These are phyloP conservation scores for Candida buenavistaensis DNA, from an alignment of 1,139 yeast genomes.

Conservation along the genomic window DNA sequence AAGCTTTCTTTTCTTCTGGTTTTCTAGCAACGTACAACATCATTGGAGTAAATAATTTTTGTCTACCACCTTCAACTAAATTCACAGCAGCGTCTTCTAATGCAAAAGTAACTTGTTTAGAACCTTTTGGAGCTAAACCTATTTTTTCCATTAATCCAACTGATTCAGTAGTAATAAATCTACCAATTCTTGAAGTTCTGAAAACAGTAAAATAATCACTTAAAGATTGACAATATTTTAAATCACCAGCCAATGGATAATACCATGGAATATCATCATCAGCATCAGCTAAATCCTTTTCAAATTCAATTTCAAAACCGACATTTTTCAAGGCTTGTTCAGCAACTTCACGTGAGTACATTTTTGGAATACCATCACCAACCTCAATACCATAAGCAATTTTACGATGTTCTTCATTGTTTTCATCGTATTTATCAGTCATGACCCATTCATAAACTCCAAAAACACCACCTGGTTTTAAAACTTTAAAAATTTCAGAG, in stretches of 20 bases:
- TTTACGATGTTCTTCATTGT: slow-evolving; percentile 85
- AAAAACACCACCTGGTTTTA: slow-evolving; percentile 96
- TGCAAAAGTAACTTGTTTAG: slow-evolving; percentile 86
- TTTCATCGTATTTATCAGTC: slow-evolving; percentile 91
- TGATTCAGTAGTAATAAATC: slow-evolving; percentile 77
- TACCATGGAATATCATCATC: slow-evolving; percentile 95
- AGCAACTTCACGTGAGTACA: slow-evolving; percentile 86
- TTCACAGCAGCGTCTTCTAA: slow-evolving; percentile 97
- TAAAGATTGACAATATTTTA: slow-evolving; percentile 79
- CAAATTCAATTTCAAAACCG: slow-evolving; percentile 79
- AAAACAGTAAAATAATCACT: slow-evolving; percentile 80
- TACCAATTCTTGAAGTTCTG: slow-evolving; percentile 87
- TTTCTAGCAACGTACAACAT: slow-evolving; percentile 85
- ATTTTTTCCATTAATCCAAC: slow-evolving; percentile 80
- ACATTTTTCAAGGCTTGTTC: slow-evolving; percentile 80
- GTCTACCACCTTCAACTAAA: slow-evolving; percentile 89
- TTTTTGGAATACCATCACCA: slow-evolving; percentile 98
- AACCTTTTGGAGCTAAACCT: slow-evolving; percentile 92
- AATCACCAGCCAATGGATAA: slow-evolving; percentile 93
- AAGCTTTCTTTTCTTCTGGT: slow-evolving; percentile 42
- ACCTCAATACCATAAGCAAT: slow-evolving; percentile 96
- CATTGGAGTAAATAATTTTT: slow-evolving; percentile 93
- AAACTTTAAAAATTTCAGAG: slow-evolving; percentile 88
- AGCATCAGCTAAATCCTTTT: slow-evolving; percentile 79
- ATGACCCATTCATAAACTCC: slow-evolving; percentile 99